A percentile compares a stretch with the other conserved stretches of the same genome.
Conservation (phyloP, 164 flowering plant species). For the Protea cynaroides region DNA sequence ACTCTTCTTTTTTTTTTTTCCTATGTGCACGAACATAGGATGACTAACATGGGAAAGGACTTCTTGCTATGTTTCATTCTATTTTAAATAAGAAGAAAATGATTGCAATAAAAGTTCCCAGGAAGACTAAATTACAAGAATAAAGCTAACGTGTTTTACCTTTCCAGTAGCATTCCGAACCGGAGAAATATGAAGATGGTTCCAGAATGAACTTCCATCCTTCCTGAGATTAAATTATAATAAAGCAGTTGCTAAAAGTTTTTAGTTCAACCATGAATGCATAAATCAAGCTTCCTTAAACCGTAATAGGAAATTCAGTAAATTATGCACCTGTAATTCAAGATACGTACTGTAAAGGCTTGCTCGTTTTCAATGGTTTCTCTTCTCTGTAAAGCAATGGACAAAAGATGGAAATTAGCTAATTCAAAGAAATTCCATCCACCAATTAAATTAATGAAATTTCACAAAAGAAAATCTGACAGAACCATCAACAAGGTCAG, state of each 20-base stretch:
- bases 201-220: conserved; percentile 78
- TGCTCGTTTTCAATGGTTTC: conserved; percentile 45
- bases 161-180: conserved; percentile 87
- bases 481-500: background rate
- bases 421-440: background rate
- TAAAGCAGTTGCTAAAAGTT: conserved; percentile 3
- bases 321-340: conserved; percentile 77
- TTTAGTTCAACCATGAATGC: background rate
- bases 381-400: conserved; percentile 43
- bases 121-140: background rate
- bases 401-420: background rate
- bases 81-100: conserved; percentile 1
- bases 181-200: conserved; percentile 82
- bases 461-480: background rate
- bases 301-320: conserved; percentile 6
- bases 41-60: background rate
- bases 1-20: too few relatives aligned
- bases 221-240: conserved; percentile 47
- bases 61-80: background rate
- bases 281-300: background rate
- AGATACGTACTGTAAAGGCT: conserved; percentile 77
- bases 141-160: conserved; percentile 32
- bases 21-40: background rate
- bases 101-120: too few relatives aligned
- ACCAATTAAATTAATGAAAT: background rate